A percentile compares a stretch with the other conserved stretches of the same genome.
These are phyloP conservation scores for Naegleria gruberi DNA, from an alignment of 208 protist species.

Conservation along the genomic window DNA sequence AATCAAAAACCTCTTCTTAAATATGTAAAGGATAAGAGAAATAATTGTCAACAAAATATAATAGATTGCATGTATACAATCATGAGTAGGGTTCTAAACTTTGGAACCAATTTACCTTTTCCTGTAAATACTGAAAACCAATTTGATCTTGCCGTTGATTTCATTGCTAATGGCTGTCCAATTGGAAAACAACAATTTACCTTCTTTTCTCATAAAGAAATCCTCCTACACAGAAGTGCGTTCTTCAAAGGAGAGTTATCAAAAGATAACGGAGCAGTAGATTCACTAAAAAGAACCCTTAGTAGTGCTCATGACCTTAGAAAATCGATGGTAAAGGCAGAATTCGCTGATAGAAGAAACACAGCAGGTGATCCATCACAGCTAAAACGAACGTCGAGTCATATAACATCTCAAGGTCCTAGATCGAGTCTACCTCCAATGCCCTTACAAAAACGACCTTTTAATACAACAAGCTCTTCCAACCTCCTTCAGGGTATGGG, in stretches of 20 bases:
- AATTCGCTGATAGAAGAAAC: not conserved
- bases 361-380: not conserved
- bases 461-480: not conserved
- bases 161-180: not conserved
- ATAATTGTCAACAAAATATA: not conserved
- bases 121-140: conserved; percentile 1
- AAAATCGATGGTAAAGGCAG: not conserved
- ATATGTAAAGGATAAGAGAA: not conserved
- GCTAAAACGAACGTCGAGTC: not conserved
- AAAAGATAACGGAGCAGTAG: not conserved
- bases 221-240: not conserved
- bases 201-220: not conserved
- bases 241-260: not conserved
- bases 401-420: not conserved
- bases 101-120: not conserved
- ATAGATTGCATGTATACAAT: not conserved
- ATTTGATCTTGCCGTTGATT: not conserved
- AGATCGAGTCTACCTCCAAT: not conserved
- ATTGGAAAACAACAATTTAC: not conserved
- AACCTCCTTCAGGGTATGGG: not conserved
- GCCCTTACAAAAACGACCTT: not conserved
- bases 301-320: not conserved
- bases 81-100: not conserved
- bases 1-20: not conserved
- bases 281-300: not conserved